Conservation (phyloP, 257 asterid species). For the Solanum verrucosum region DNA sequence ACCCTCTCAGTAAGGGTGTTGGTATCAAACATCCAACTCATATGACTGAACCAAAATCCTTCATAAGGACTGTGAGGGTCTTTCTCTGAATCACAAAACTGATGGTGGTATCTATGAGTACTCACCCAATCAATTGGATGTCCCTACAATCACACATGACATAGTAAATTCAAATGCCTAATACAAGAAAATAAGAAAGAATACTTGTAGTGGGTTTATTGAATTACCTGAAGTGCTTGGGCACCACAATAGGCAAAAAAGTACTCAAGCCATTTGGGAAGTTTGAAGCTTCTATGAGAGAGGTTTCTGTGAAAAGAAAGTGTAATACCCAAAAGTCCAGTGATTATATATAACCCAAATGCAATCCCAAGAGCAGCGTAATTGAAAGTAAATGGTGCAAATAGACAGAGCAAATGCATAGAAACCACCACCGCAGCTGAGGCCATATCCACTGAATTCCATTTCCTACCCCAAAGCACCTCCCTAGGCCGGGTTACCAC, state of each 20-base stretch:
- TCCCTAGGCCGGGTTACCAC: slow-evolving; percentile 44
- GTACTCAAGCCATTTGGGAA: slow-evolving; percentile 82
- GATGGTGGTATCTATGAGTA: slow-evolving; percentile 82
- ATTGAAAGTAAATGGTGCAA: slow-evolving; percentile 62
- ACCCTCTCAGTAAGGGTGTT: slow-evolving; percentile 37
- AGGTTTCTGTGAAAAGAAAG: slow-evolving; percentile 78
- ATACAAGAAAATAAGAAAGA: background rate
- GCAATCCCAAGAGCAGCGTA: slow-evolving; percentile 52
- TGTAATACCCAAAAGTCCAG: slow-evolving; percentile 75
- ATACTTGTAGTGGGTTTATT: background rate
- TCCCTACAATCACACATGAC: slow-evolving; percentile 30
- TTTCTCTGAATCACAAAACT: slow-evolving; percentile 62
- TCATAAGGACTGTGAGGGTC: slow-evolving; percentile 80
- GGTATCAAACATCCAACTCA: slow-evolving; percentile 69
- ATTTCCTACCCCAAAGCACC: slow-evolving; percentile 39
- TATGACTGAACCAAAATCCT: slow-evolving; percentile 88
- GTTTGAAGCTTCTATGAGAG: slow-evolving; percentile 68
- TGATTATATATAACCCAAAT: slow-evolving; percentile 42
- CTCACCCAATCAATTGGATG: slow-evolving; percentile 87
- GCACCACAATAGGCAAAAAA: slow-evolving; percentile 77
- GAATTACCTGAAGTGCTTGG: slow-evolving; percentile 69
- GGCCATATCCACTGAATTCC: slow-evolving; percentile 47
- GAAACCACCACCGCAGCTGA: slow-evolving; percentile 38
- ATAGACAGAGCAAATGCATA: slow-evolving; percentile 51
- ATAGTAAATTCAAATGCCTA: background rate